phyloP scores from a whole-genome alignment of 352 stramenopile species.

The Elongisporangium senticosum region DNA sequence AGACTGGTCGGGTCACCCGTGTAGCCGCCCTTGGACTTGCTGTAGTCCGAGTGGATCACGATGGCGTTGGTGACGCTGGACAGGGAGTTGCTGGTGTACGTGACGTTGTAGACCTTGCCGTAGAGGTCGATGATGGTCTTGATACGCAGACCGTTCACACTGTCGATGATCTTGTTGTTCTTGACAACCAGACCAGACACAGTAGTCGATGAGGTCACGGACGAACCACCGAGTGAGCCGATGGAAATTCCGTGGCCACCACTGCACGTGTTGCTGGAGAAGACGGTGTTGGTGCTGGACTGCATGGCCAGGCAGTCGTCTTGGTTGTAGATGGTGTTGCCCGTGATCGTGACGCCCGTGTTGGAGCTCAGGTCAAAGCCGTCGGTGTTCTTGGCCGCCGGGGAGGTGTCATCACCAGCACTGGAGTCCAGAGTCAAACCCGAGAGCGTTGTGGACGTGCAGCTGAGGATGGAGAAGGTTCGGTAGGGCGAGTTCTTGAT shows the following conservation, averaged over 20 bases:
- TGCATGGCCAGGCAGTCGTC: conserved; percentile 26
- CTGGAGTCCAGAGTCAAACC: conserved; percentile 18
- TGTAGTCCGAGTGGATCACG: conserved; percentile 25
- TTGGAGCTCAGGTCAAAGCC: conserved; percentile 23
- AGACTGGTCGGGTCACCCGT: conserved; percentile 14
- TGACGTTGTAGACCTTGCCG: conserved; percentile 11
- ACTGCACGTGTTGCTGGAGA: conserved; percentile 16
- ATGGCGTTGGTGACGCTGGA: conserved; percentile 11
- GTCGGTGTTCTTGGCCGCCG: conserved; percentile 23
- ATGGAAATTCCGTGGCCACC: conserved; percentile 19
- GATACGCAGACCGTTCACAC: conserved; percentile 7
- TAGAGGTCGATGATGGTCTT: conserved; percentile 2
- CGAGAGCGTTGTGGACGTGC: conserved; percentile 13
- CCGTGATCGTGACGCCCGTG: conserved; percentile 18
- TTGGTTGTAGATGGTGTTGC: conserved; percentile 21
- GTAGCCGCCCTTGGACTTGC: conserved; percentile 24
- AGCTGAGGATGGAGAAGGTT: conserved; percentile 21
- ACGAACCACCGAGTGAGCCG: conserved; percentile 12
- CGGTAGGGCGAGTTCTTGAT: conserved; percentile 24
- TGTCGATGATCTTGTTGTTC: conserved; percentile 17
- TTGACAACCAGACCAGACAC: conserved; percentile 19
- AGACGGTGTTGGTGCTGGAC: conserved; percentile 19
- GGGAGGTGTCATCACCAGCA: conserved; percentile 6
- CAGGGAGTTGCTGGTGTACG: conserved; percentile 4
- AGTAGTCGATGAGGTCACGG: conserved; percentile 15